Evolutionary conservation across 768 basidiomycete genomes (phyloP).

Genomic region (Tulasnella calospora): DNA sequence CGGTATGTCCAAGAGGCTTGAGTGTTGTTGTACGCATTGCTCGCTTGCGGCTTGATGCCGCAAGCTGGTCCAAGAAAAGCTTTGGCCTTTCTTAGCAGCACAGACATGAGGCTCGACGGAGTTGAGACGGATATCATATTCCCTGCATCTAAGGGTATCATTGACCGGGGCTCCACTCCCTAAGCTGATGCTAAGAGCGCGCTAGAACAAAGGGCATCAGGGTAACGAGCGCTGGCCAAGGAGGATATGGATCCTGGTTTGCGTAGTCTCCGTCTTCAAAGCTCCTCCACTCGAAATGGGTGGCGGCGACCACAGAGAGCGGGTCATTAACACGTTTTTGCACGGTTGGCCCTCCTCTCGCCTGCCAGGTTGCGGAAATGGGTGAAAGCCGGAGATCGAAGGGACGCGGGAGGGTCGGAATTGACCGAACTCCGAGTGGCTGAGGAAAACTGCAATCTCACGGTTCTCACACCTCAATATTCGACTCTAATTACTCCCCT

Average conservation of each 20-base stretch:
- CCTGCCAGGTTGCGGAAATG: neutral
- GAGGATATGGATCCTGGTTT: too few species aligned
- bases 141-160: too few species aligned
- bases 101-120: neutral
- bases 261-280: too few species aligned
- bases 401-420: neutral
- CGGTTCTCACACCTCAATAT: constrained; percentile 7
- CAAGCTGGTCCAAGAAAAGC: neutral
- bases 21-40: neutral
- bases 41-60: neutral
- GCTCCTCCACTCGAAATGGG: too few species aligned
- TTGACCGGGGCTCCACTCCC: too few species aligned
- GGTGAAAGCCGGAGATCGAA: neutral
- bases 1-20: neutral
- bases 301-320: too few species aligned
- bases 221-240: too few species aligned
- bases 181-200: too few species aligned
- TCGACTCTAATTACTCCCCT: constrained; percentile 2
- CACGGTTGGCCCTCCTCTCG: too few species aligned
- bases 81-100: neutral
- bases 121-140: neutral
- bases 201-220: too few species aligned
- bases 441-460: constrained; percentile 12
- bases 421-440: constrained; percentile 2
- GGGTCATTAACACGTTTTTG: too few species aligned